Evolutionary conservation across 1,284 basidiomycete genomes (phyloP), one percentile per base, ranked within the genome.

Genomic region (Irpex rosettiformis): DNA sequence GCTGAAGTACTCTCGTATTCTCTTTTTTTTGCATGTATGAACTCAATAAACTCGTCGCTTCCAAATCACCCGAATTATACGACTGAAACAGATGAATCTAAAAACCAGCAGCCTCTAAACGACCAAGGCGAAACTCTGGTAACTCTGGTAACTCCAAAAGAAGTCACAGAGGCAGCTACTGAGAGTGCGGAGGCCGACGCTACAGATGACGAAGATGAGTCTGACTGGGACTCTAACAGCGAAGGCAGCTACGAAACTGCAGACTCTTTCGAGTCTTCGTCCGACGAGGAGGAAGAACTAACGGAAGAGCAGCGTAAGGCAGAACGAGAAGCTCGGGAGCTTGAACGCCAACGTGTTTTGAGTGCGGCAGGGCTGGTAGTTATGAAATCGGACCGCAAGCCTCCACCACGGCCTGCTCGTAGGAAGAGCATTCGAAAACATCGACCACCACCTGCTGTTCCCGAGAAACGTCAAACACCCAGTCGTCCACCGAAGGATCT

Each of bases 351-450:
- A 64, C 81, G 89, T 24, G 91, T 96, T 7, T 77, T 98, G 13
- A 87, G 94, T 68, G 92, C 93, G 0, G 94, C 94, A 0, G 96
- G 96, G 0, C 75, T 97, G 37, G 84, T 94, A 58, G 80, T 96
- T 54, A 57, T 49, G 21, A 86, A 86, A 64, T 73, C 71, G 42
- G 79, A 79, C 60, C 69, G 73, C 55, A 73, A 79, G 56, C 80
- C 82, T 5, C 74, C 67, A 53, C 73, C 69, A 27, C 64, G 66
- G 28, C 69, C 70, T 4, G 67, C 64, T 13, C 67, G 69, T 28
- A 63, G 57, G 56, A 63, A 63, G 60, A 65, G 61, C 66, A 65
- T 43, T n/a, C 66, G 73, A 33, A 76, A 73, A 58, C 76, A 79
- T 29, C 79, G 80, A 11, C 80, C 84, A 37, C 75, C 85, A 1